Percentiles rank a stretch among this genome's conserved stretches.
Conservation (phyloP, 768 basidiomycete species). For the Russula griseocarnosa region DNA sequence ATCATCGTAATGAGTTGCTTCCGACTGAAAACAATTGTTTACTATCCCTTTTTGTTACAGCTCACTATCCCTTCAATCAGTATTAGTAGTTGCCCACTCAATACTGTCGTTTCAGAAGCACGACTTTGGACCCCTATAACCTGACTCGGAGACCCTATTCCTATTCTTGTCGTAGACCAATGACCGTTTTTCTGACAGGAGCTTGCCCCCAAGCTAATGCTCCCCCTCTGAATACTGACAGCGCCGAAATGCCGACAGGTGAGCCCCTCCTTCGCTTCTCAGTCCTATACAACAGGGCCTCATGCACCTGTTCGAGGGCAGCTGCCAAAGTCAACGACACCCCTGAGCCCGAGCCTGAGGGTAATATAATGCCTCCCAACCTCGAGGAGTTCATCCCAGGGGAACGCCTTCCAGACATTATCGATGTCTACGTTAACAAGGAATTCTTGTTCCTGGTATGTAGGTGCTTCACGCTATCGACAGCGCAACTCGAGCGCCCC, state of each 20-base stretch:
- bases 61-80: too few relatives aligned
- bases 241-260: background rate
- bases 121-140: too few relatives aligned
- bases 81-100: too few relatives aligned
- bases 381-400: slow-evolving; percentile 7
- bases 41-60: too few relatives aligned
- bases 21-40: too few relatives aligned
- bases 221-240: background rate
- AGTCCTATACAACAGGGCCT: background rate
- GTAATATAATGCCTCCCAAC: background rate
- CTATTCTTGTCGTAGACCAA: background rate
- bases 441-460: too few relatives aligned
- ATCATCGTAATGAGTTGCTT: too few relatives aligned
- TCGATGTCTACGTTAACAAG: slow-evolving; percentile 4
- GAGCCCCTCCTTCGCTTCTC: background rate
- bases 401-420: slow-evolving; percentile 11
- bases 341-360: background rate
- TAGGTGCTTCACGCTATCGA: too few relatives aligned
- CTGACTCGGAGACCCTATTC: background rate
- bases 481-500: background rate
- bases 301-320: too few relatives aligned
- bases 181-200: background rate
- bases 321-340: background rate
- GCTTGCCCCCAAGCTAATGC: background rate
- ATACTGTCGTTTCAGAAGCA: too few relatives aligned